These are phyloP conservation scores for Sporobolus alterniflorus DNA, from an alignment of 202 grass and related monocot species.

Conservation along the genomic window DNA sequence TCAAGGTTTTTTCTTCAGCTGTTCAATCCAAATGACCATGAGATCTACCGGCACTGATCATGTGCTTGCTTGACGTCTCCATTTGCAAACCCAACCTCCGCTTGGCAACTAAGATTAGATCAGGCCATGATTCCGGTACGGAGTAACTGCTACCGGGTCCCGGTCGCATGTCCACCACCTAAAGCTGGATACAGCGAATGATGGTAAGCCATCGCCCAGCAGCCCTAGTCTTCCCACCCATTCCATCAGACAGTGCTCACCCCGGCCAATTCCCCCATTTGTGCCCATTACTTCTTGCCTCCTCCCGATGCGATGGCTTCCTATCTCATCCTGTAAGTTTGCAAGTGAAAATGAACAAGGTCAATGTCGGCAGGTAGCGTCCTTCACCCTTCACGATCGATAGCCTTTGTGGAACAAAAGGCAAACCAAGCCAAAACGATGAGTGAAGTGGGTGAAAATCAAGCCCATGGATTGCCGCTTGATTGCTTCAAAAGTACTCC, in stretches of 20 bases:
- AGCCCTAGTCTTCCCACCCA: neutral
- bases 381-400: neutral
- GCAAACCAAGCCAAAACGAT: too few relatives aligned
- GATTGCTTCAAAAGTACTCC: slow-evolving; percentile 30
- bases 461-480: slow-evolving; percentile 11
- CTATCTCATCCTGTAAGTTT: neutral
- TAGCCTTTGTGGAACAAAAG: neutral
- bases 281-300: slow-evolving; percentile 8
- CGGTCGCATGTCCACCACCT: neutral
- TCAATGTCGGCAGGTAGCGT: neutral
- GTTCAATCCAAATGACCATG: neutral
- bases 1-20: neutral
- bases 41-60: neutral
- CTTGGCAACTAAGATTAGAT: slow-evolving; percentile 5
- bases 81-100: neutral
- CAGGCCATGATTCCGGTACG: neutral
- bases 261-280: neutral
- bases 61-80: neutral
- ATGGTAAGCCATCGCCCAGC: neutral
- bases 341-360: neutral
- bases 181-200: neutral
- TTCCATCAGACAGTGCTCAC: neutral
- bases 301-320: neutral
- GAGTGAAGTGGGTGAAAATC: neutral
- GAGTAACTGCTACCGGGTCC: neutral